Evolutionary conservation across 306 rosid species (phyloP).

Genomic region (Coriaria nepalensis): DNA sequence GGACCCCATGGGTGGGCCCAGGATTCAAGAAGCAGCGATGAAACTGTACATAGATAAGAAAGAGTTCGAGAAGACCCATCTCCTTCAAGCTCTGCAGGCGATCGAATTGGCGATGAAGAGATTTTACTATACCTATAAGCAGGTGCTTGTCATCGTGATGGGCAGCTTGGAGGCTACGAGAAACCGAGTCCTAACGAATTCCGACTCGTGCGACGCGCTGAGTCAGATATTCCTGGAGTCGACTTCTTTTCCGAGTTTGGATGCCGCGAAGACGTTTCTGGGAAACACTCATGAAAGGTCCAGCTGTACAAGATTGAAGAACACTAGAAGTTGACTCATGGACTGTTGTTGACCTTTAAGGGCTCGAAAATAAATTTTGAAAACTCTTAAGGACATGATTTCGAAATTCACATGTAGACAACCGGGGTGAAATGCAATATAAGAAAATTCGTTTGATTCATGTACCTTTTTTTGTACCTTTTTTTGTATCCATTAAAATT

Average conservation of each 20-base stretch:
- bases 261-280: slow-evolving; percentile 83
- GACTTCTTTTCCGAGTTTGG: slow-evolving; percentile 82
- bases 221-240: slow-evolving; percentile 67
- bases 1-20: slow-evolving; percentile 86
- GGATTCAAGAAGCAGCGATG: slow-evolving; percentile 91
- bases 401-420: too few species aligned
- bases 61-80: slow-evolving; percentile 37
- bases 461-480: too few species aligned
- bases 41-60: slow-evolving; percentile 47
- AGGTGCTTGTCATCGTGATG: slow-evolving; percentile 51
- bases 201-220: slow-evolving; percentile 52
- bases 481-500: too few species aligned
- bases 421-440: too few species aligned
- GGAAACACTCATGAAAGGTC: slow-evolving; percentile 22
- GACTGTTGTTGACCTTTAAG: too few species aligned
- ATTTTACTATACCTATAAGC: slow-evolving; percentile 66
- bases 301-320: too few species aligned
- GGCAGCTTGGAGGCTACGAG: slow-evolving; percentile 74
- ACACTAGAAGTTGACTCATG: background rate
- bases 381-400: too few species aligned
- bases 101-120: slow-evolving; percentile 64
- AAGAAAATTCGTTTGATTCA: too few species aligned
- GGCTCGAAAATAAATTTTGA: too few species aligned
- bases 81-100: slow-evolving; percentile 64
- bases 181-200: slow-evolving; percentile 46